Conservation (phyloP, 176 grass and related monocot genomes). For the Paspalum notatum region DNA sequence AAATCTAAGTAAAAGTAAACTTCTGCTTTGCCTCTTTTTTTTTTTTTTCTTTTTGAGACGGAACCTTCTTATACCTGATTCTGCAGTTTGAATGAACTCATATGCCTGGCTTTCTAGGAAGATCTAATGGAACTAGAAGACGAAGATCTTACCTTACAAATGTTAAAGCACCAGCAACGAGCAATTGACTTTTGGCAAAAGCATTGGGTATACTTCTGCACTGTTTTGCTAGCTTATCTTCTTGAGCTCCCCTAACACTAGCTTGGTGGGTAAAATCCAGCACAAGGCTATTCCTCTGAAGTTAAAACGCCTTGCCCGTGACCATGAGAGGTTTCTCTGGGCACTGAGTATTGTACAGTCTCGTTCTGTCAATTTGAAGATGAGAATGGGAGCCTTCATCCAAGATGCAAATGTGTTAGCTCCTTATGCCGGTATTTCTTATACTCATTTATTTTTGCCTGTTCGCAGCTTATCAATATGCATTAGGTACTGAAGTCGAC, state of each 20-base stretch:
- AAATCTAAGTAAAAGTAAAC: slow-evolving; percentile 24
- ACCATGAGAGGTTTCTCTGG: slow-evolving; percentile 94
- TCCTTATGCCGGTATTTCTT: slow-evolving; percentile 87
- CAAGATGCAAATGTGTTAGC: slow-evolving; percentile 85
- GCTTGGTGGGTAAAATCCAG: slow-evolving; percentile 55
- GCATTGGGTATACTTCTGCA: slow-evolving; percentile 75
- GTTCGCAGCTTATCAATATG: not conserved
- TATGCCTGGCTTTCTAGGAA: slow-evolving; percentile 57
- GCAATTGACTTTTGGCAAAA: slow-evolving; percentile 98
- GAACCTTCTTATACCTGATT: slow-evolving; percentile 30
- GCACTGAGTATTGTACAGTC: slow-evolving; percentile 82
- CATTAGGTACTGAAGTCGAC: slow-evolving; percentile 5
- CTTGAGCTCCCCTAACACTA: slow-evolving; percentile 36
- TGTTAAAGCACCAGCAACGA: slow-evolving; percentile 58
- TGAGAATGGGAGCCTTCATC: slow-evolving; percentile 86
- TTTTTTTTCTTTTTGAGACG: not conserved
- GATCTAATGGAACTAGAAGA: slow-evolving; percentile 94
- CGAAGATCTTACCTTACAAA: slow-evolving; percentile 67
- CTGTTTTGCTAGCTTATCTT: slow-evolving; percentile 42
- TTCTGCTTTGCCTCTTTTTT: not conserved
- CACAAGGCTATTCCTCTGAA: slow-evolving; percentile 78
- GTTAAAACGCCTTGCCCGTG: slow-evolving; percentile 85
- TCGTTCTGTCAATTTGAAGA: slow-evolving; percentile 69
- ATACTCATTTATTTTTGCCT: not conserved
- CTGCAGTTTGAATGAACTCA: slow-evolving; percentile 35